Evolutionary conservation across 495 filamentous ascomycete genomes (phyloP), one percentile per base, ranked within the genome.

Genomic region (Penicillium psychrofluorescens): DNA sequence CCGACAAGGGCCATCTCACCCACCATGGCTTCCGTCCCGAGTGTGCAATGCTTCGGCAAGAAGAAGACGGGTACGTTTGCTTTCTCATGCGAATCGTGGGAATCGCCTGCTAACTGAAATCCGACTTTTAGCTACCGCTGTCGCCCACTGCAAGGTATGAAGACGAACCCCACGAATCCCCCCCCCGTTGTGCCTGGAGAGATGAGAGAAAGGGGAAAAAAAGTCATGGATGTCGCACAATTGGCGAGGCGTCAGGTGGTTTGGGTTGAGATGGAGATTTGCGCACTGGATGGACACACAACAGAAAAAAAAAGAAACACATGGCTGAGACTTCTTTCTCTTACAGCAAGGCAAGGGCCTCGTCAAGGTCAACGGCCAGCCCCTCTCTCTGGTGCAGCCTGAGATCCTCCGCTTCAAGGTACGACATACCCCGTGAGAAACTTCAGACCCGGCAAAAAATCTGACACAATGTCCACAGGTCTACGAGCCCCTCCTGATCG

Each of bases 321-420:
- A 50, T 27, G 30, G 53, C 66, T 69, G 55, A 69, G 61, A 56
- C 48, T 59, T 56, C 45, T 56, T 35, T 41, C 43, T 53, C 52
- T 50, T 63, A 67, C 63, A 90, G 87, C 73, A 83, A 71, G 89
- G 89, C 62, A 88, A 86, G 67, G 92, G 92, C 70, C 85, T 98
- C 59, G 78, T 98, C 75, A 95, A 90, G 79, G 92, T 97, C 66
- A 98, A 98, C 79, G 92, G 92, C 71, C 85, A 88, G 72, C 92
- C 92, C 54, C 79, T 98, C 62, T 78, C 78, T 56, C 88, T 97
- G 58, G 86, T 95, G 56, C 84, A 95, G 76, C 88, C 92, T 53
- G 88, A 95, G 76, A 84, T 95, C 71, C 86, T 98, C 63, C 85
- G 92, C 66, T 95, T 95, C 80, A 98, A 97, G 81, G 81, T 84